A percentile compares a stretch with the other conserved stretches of the same genome.
phyloP scores from a whole-genome alignment of 805 yeast species.

The Metschnikowia sp. region DNA sequence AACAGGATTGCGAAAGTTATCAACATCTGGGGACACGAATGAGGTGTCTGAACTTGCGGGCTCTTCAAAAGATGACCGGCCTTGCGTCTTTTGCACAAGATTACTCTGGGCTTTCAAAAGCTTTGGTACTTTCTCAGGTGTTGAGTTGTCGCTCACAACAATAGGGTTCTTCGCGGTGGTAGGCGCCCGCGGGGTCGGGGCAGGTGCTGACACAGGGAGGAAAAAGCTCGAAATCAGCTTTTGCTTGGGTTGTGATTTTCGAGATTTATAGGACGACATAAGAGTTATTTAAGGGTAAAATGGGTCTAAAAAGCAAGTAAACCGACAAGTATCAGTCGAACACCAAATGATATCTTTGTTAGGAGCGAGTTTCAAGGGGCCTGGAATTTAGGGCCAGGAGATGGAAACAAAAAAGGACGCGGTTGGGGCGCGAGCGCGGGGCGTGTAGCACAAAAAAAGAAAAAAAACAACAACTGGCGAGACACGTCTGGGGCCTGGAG shows the following conservation, averaged over 20 bases:
- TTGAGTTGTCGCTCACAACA: neutral
- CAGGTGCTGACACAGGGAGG: slow-evolving; percentile 6
- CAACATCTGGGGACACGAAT: slow-evolving; percentile 35
- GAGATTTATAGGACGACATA: slow-evolving; percentile 12
- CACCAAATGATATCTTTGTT: no score
- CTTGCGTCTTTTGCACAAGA: slow-evolving; percentile 8
- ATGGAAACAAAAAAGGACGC: neutral
- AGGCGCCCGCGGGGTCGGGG: slow-evolving; percentile 2
- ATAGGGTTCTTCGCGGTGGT: neutral
- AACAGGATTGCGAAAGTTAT: slow-evolving; percentile 35
- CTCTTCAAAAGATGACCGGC: slow-evolving; percentile 18
- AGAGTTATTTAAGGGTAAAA: no score
- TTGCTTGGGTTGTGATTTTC: slow-evolving; percentile 20
- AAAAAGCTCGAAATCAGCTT: slow-evolving; percentile 30
- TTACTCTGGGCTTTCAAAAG: slow-evolving; percentile 2
- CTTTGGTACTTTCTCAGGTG: slow-evolving; percentile 6
- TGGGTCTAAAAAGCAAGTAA: no score
- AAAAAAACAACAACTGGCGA: neutral
- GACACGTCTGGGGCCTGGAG: neutral
- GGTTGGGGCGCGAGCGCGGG: slow-evolving; percentile 1
- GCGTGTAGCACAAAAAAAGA: neutral
- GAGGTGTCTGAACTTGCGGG: slow-evolving; percentile 30
- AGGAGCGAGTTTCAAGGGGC: no score
- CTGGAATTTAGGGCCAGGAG: no score
- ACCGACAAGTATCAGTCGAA: no score